These are phyloP conservation scores for Coprinopsis marcescibilis DNA, from an alignment of 768 basidiomycete genomes.

Conservation along the genomic window DNA sequence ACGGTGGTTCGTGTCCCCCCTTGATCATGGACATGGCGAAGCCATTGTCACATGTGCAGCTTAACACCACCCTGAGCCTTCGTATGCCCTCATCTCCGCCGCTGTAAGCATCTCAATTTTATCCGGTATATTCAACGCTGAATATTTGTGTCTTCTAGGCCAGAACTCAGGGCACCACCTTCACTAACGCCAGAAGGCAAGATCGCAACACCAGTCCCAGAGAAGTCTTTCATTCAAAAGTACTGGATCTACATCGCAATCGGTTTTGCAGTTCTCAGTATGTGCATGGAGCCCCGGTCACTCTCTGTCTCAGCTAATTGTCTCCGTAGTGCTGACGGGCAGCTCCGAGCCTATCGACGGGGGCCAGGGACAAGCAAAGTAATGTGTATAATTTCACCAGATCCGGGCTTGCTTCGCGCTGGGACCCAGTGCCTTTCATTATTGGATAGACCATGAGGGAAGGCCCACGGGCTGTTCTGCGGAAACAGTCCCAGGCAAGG, in stretches of 20 bases:
- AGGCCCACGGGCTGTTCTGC: no score
- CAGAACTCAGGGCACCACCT: constrained; percentile 62
- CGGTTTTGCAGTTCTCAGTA: constrained; percentile 52
- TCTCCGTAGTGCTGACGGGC: no score
- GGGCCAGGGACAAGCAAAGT: no score
- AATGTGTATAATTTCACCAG: no score
- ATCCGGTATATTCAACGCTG: constrained; percentile 2
- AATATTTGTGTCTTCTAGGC: constrained; percentile 34
- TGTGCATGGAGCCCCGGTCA: no score
- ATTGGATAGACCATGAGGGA: no score
- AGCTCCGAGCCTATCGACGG: no score
- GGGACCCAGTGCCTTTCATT: no score
- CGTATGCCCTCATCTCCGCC: constrained; percentile 45
- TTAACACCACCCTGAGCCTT: constrained; percentile 52
- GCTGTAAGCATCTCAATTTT: constrained; percentile 34
- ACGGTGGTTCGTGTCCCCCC: constrained; percentile 61
- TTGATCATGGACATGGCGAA: no score
- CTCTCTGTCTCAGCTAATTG: no score
- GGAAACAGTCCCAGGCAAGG: no score
- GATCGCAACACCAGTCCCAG: constrained; percentile 50
- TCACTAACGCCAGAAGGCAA: constrained; percentile 62
- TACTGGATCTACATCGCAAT: constrained; percentile 84
- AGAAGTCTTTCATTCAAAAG: constrained; percentile 81
- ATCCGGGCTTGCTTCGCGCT: no score
- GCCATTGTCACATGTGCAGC: constrained; percentile 16